Base-by-base conservation (phyloP, 768 basidiomycete species). In the Lyophyllum decastes region DNA sequence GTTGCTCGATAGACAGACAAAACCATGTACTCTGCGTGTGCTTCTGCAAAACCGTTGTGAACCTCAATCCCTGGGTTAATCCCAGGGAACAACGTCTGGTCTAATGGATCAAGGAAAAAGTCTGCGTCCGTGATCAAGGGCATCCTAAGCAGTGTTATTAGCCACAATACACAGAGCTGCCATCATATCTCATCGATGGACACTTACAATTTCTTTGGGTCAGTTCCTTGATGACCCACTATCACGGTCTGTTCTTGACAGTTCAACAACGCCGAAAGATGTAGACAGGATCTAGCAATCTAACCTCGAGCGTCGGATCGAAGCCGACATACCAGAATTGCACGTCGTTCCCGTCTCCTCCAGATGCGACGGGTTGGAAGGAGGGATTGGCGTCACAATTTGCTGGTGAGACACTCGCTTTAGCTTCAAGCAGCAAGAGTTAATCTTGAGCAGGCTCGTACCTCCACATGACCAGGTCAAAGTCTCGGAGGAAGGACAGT, bases 381-480 rank as follows among this genome's bases (percentile, higher is more conserved):
- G 60, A 55, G 4, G 79, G 67, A 63, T 79, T 83, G 3, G 78
- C 81, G 0, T 75, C 40, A 60, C 82, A 85, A 66, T 79, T 76
- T 16, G 68, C 79, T 80, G 59, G 9, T 54, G 8, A 24, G 11
- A 49, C 2, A 7, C 9, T 14, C 21, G 2, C 33, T 17, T 41
- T 34, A 40, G 40, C 50, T 11, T 21, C 9, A 7, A 21, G 19
- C 4, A 16, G 19, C 21, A 11, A 52, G 27, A n/a, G 12, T 22
- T 26, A 12, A 25, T 22, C 22, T 35, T 26, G 9, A 19, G 27
- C 16, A 14, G 10, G 16, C 4, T 47, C 61, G 45, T 57, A 72
- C 75, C 59, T 69, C 86, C 86, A 67, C 85, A 87, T 27, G 76
- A 65, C 83, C 85, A 86, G 21, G 73, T 71, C 41, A 77, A 60